phyloP scores from a whole-genome alignment of 73 alveolate species.

The Loxodes magnus region DNA sequence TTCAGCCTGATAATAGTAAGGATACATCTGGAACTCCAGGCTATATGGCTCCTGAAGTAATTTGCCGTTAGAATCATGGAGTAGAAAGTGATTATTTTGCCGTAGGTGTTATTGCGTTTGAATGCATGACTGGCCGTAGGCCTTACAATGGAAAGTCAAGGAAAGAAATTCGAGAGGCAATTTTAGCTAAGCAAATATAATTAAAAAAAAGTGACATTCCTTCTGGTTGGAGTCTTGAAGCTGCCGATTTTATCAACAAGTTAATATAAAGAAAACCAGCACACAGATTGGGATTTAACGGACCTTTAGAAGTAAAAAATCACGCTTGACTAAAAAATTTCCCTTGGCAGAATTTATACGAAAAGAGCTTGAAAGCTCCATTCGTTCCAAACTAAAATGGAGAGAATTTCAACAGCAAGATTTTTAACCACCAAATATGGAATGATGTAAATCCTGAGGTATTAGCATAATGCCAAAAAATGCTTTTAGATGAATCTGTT shows the following conservation, averaged over 20 bases:
- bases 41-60: too few relatives aligned
- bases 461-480: too few relatives aligned
- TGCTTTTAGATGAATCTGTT: too few relatives aligned
- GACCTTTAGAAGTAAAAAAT: constrained; percentile 62
- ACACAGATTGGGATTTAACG: constrained; percentile 70
- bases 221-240: constrained; percentile 51
- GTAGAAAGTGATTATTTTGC: constrained; percentile 63
- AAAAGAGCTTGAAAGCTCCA: constrained; percentile 74
- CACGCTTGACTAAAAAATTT: constrained; percentile 78
- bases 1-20: too few relatives aligned
- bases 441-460: too few relatives aligned
- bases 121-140: constrained; percentile 57
- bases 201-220: constrained; percentile 42
- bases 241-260: constrained; percentile 53
- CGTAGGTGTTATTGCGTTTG: constrained; percentile 67
- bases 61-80: constrained; percentile 55
- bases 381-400: constrained; percentile 23
- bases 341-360: constrained; percentile 70
- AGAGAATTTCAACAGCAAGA: constrained; percentile 19
- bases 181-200: constrained; percentile 38
- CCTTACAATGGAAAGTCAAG: constrained; percentile 60
- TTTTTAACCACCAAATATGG: too few relatives aligned
- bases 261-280: constrained; percentile 61
- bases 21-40: too few relatives aligned
- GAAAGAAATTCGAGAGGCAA: constrained; percentile 44